Conservation (phyloP, 306 rosid species). For the Quercus parvula region DNA sequence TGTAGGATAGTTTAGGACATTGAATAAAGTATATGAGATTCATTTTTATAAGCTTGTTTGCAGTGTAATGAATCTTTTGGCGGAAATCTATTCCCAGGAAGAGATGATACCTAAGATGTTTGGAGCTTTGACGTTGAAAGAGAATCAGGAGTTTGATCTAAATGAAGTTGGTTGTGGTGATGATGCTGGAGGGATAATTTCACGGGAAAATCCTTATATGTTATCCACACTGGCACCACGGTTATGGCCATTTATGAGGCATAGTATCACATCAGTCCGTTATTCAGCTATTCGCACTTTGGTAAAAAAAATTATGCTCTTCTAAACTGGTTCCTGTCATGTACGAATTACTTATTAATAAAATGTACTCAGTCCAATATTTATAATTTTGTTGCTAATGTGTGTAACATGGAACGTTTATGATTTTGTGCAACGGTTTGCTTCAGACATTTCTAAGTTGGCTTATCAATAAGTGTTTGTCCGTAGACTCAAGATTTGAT, state of each 20-base stretch:
- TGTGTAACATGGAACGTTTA: not conserved
- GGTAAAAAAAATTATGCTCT: constrained; percentile 43
- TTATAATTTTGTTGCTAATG: not conserved
- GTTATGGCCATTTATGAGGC: constrained; percentile 99
- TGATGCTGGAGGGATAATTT: constrained; percentile 34
- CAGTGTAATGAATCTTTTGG: constrained; percentile 98
- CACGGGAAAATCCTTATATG: constrained; percentile 67
- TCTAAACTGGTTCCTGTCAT: not conserved
- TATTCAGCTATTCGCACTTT: constrained; percentile 89
- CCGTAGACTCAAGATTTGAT: not conserved
- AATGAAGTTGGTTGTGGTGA: constrained; percentile 48
- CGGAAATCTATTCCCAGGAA: constrained; percentile 94
- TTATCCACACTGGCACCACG: constrained; percentile 80
- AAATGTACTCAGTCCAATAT: not conserved
- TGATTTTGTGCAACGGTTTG: not conserved
- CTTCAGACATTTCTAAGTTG: too few relatives aligned
- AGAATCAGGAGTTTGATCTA: constrained; percentile 39
- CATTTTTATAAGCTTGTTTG: constrained; percentile 30
- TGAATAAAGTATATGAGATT: not conserved
- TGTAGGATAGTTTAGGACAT: not conserved
- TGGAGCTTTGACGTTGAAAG: constrained; percentile 46
- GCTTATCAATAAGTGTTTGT: not conserved
- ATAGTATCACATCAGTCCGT: constrained; percentile 84
- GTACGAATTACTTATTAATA: not conserved
- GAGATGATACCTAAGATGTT: constrained; percentile 85